Conservation (phyloP, 208 protist genomes). For the Leishmania tarentolae region DNA sequence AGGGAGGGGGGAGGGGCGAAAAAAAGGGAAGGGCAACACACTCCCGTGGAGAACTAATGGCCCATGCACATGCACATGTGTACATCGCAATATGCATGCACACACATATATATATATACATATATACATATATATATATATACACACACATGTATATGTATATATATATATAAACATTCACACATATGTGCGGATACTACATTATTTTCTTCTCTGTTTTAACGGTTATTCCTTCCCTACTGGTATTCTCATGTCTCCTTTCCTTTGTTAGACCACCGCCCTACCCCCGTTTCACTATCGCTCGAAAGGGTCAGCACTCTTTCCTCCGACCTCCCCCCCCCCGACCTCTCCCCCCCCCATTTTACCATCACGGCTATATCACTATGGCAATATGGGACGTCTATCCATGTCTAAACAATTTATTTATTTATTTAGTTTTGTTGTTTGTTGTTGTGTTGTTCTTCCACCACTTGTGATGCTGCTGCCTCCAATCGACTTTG, state of each 20-base stretch:
- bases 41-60: neutral
- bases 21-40: slow-evolving; percentile 1
- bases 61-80: neutral
- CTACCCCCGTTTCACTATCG: neutral
- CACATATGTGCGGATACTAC: neutral
- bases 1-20: too few species aligned
- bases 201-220: neutral
- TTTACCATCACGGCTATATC: neutral
- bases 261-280: neutral
- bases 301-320: neutral
- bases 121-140: neutral
- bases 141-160: neutral
- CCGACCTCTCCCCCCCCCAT: neutral
- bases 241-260: neutral
- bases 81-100: neutral
- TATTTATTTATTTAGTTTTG: too few species aligned
- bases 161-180: neutral
- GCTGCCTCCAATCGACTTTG: neutral
- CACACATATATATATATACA: neutral
- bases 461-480: neutral
- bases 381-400: neutral
- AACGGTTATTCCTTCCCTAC: neutral
- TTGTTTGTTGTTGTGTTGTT: neutral
- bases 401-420: neutral
- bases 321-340: neutral